Conservation (phyloP, 371 early-diverging fungal species). For the Coelomomyces lativittatus region DNA sequence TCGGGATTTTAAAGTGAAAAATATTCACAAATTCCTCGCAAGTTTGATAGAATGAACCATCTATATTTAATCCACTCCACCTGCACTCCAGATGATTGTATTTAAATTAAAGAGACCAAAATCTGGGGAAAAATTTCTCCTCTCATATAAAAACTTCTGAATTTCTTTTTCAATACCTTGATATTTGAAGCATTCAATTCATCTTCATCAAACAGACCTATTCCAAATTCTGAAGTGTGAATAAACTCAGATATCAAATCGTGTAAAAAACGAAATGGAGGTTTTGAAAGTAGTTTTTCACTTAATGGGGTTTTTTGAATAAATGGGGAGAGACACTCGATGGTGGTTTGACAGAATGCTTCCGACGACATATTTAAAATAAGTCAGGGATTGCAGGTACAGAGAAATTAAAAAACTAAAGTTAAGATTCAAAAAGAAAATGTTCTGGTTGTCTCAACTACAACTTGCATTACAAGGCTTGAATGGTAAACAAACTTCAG, state of each 20-base stretch:
- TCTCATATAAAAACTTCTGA: background rate
- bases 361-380: too few species aligned
- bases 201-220: slow-evolving; percentile 17
- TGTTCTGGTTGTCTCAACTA: too few species aligned
- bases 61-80: too few species aligned
- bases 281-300: slow-evolving; percentile 26
- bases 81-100: slow-evolving; percentile 3
- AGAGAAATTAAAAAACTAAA: too few species aligned
- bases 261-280: slow-evolving; percentile 37
- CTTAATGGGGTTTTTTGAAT: slow-evolving; percentile 29
- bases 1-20: too few species aligned
- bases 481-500: too few species aligned
- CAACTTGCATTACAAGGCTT: too few species aligned
- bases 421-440: too few species aligned
- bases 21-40: too few species aligned
- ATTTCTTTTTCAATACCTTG: slow-evolving; percentile 4
- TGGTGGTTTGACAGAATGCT: too few species aligned
- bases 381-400: too few species aligned
- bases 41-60: too few species aligned
- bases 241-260: slow-evolving; percentile 26
- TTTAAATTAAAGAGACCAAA: background rate
- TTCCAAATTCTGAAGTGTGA: slow-evolving; percentile 7
- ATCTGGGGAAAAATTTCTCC: background rate
- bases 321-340: slow-evolving; percentile 3
- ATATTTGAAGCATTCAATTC: slow-evolving; percentile 22